Evolutionary conservation across 73 alveolate genomes (phyloP).

Genomic region (Paramecium pentaurelia): DNA sequence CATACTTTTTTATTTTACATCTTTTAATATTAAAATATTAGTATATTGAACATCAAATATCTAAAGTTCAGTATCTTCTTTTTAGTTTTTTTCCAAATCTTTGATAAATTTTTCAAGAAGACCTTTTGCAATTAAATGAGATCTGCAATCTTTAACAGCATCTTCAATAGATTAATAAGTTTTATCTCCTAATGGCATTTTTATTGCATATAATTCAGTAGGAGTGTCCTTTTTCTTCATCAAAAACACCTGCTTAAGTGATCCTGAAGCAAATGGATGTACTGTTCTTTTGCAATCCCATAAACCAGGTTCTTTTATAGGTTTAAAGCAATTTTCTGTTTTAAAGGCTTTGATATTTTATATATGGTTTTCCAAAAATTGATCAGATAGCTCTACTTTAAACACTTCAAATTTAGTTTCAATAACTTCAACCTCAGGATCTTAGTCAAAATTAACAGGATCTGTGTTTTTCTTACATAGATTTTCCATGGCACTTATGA

Average conservation of each 20-base stretch:
- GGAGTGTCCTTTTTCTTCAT: neutral
- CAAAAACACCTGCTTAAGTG: slow-evolving; percentile 2
- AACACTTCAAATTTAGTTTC: neutral
- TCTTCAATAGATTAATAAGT: neutral
- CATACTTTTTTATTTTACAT: neutral
- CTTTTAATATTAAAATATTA: neutral
- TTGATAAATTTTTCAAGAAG: neutral
- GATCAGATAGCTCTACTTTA: neutral
- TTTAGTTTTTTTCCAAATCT: neutral
- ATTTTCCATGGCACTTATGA: slow-evolving; percentile 11
- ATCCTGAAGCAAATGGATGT: neutral
- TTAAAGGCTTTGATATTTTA: neutral
- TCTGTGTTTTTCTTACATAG: neutral
- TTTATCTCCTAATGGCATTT: neutral
- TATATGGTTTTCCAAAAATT: neutral
- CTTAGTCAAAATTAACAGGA: neutral
- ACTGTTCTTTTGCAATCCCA: slow-evolving; percentile 28
- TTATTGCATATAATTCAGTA: neutral
- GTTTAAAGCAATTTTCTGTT: neutral
- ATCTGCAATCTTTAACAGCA: slow-evolving; percentile 16
- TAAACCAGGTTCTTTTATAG: neutral
- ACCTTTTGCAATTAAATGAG: neutral
- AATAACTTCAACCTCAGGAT: neutral
- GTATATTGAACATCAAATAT: neutral
- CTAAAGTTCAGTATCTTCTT: neutral